Evolutionary conservation across 768 basidiomycete species (phyloP).

Genomic region (Amanita thiersii): DNA sequence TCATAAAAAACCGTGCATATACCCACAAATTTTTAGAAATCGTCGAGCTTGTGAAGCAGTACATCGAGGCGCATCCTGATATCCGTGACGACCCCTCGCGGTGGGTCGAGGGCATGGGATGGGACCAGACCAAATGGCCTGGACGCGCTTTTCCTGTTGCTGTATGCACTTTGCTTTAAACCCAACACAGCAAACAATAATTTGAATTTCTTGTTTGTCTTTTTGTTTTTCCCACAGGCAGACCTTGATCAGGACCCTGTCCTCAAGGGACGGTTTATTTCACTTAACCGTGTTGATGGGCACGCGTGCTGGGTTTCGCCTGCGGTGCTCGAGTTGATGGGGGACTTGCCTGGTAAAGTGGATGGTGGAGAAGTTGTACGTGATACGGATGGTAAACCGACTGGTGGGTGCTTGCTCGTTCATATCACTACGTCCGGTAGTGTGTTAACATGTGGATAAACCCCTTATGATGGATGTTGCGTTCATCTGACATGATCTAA

Average conservation of each 20-base stretch:
- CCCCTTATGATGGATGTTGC: no score
- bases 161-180: constrained; percentile 28
- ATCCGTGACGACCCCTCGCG: constrained; percentile 38
- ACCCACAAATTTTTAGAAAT: constrained; percentile 37
- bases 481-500: no score
- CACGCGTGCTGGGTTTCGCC: constrained; percentile 87
- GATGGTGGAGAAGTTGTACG: constrained; percentile 36
- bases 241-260: constrained; percentile 68
- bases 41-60: constrained; percentile 47
- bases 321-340: constrained; percentile 57
- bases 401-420: constrained; percentile 27
- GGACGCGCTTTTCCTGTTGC: constrained; percentile 61
- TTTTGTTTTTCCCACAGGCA: constrained; percentile 29
- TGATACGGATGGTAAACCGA: constrained; percentile 42
- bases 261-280: constrained; percentile 63
- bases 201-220: not conserved
- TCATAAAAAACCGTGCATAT: not conserved
- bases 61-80: constrained; percentile 51
- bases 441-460: no score
- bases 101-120: constrained; percentile 87
- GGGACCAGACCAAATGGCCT: constrained; percentile 86
- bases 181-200: no score
- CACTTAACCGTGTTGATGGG: constrained; percentile 68
- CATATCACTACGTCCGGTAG: no score
- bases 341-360: constrained; percentile 34